Base-by-base conservation (phyloP, 306 rosid genomes). In the Cucumis sativus region DNA sequence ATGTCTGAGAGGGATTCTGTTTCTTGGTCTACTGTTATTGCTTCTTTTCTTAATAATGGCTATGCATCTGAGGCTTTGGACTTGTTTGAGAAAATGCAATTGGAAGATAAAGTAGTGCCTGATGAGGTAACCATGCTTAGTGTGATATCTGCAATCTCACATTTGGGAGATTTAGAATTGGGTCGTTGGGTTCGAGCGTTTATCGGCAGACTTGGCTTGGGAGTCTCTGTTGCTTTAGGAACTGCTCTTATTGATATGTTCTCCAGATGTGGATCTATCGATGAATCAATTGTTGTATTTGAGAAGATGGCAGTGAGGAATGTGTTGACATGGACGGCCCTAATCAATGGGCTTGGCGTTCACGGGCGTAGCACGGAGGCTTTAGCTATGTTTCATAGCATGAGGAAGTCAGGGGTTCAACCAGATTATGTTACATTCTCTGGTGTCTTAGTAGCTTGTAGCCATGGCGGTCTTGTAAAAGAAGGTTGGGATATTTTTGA, bases 171-270 rank as follows among this genome's bases (percentile, higher is more conserved):
- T 6, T 75, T 89, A 69, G 93, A 89, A 75, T 84, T 87, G 68
- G 91, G 88, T 30, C 75, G 80, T 8, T 89, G 93, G 93, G 78
- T 81, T 73, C 81, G 88, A 65, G 71, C 57, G 73, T 86, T 75
- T 33, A 65, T 89, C 52, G 35, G 56, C 4, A 79, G 86, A 43
- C 67, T 54, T 0, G 77, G 84, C 41, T 33, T 89, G 75, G 76
- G 15, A 6, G 57, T 86, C 3, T 80, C 80, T n/a, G 85, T 87
- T 78, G 81, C 88, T 55, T 25, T 89, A 65, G 91, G 91, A 17
- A 83, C 88, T 41, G 88, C 93, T 23, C 89, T 89, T 49, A 55
- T 89, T 69, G 84, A 89, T 25, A 87, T 89, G 91, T 87, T 87
- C 56, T 89, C 93, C 0, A 80, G 89, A 49, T 89, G 91, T 52